A percentile compares a stretch with the other conserved stretches of the same genome.
Conservation (phyloP, 768 basidiomycete species). For the Leccinellum rugosiceps region DNA sequence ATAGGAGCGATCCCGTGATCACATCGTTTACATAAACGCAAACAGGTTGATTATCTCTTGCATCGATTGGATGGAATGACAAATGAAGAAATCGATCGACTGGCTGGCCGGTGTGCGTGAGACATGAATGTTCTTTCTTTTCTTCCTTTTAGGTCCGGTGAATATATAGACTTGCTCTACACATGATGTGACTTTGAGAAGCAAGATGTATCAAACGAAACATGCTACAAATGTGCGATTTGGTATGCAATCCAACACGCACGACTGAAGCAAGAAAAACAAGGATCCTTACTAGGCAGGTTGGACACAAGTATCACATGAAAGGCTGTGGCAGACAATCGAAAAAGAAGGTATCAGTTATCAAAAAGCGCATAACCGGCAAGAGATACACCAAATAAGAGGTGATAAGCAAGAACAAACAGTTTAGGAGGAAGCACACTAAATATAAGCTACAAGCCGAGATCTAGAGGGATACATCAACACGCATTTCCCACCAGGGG, state of each 20-base stretch:
- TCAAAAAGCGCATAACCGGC: conserved; percentile 1
- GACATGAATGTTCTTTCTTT: conserved; percentile 1
- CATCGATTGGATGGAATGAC: conserved; percentile 84
- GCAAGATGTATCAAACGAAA: conserved; percentile 20
- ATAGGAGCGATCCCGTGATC: not conserved
- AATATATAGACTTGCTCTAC: conserved; percentile 3
- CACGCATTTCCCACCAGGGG: conserved; percentile 21
- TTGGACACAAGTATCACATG: conserved; percentile 20
- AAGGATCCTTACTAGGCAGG: conserved; percentile 15
- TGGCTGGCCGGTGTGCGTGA: conserved; percentile 33
- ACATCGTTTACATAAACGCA: not conserved
- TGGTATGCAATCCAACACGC: conserved; percentile 21
- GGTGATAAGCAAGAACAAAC: conserved; percentile 25
- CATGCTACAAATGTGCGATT: conserved; percentile 22
- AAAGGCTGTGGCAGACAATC: conserved; percentile 5
- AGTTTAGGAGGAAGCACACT: conserved; percentile 12
- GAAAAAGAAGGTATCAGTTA: conserved; percentile 3
- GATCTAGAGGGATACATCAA: conserved; percentile 35
- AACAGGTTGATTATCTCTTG: conserved; percentile 92
- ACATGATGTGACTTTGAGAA: conserved; percentile 5
- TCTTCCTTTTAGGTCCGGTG: conserved; percentile 1
- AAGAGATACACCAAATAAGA: conserved; percentile 8
- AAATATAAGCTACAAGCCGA: conserved; percentile 42
- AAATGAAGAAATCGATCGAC: conserved; percentile 70
- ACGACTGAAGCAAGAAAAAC: conserved; percentile 23